Evolutionary conservation across 306 rosid genomes (phyloP), one percentile per base, ranked within the genome.

Genomic region (Mimosa pudica): DNA sequence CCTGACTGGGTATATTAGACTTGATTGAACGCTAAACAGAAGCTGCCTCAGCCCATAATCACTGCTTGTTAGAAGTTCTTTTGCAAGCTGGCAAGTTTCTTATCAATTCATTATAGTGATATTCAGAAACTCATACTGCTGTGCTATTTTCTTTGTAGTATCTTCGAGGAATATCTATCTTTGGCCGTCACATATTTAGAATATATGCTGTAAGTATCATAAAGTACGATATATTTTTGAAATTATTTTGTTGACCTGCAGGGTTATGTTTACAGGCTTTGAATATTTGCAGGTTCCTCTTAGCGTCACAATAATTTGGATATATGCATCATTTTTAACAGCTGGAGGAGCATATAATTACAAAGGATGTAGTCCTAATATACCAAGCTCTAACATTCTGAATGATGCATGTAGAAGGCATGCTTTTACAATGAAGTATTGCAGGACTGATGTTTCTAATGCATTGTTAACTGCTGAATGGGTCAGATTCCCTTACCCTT

Each of bases 291-390:
- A 95, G 98, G 98, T 92, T 84, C 97, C 98, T n/a, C 77, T 92
- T 84, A 92, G 98, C 36, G 83, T 86, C 54, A 60, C 85, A 76
- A 80, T 95, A 80, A 78, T 88, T 77, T 95, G 98, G 98, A 87
- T 82, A 68, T 95, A 86, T 72, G 98, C 98, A 20, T 89, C 91
- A 63, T 91, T 95, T 90, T 81, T 95, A 87, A 95, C 98, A 52
- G 92, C 94, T 41, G 94, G 98, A 10, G 98, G 98, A 76, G 98
- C 92, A 42, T 95, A 95, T 77, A 81, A 89, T 77, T 95, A 87
- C 88, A 82, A 88, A 78, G 98, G 97, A 83, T 92, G 98, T 85
- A 86, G 86, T 82, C 81, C 94, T 45, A 70, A 91, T 77, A 51
- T 92, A 74, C 98, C 98, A 1, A 92, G 90, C 91, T 95, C 98